Evolutionary conservation across 495 filamentous ascomycete genomes (phyloP), one percentile per base, ranked within the genome.

Genomic region (Neurospora terricola): DNA sequence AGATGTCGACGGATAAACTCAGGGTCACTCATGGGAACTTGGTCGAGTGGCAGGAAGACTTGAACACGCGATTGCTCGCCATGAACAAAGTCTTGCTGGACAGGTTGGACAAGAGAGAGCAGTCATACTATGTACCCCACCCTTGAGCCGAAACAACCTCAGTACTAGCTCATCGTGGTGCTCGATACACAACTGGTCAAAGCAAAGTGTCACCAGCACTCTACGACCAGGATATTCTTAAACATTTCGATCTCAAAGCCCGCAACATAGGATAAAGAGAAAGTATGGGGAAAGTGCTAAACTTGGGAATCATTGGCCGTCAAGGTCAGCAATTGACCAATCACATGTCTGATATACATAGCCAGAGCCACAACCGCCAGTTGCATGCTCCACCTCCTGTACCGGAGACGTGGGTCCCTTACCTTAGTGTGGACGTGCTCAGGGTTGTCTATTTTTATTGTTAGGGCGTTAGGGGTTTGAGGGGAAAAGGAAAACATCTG

Each of bases 41-140:
- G 69, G 34, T 54, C 10, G 45, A 74, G 45, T 71, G 73, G 75
- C 74, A 75, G 72, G 74, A 76, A 38, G 75, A 79, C 45, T 12
- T 76, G 71, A 73, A 30, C 12, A 78, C 70, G 36, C 37, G 73
- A 54, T 30, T 73, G 34, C 23, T 75, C 38, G 75, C 77, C 16
- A 76, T 79, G 73, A 76, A 78, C 42, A 40, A 21, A 36, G 75
- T 76, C 4, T 16, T 79, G 34, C 5, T 43, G 45, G 40, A 40
- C 30, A 73, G 73, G 72, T 7, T 73, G 38, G 71, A 54, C 27
- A 39, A 34, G 40, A 48, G 27, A 34, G 14, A 30, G 27, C 21
- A 34, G 48, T 54, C 11, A 54, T 54, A 9, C 54, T 30, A 1
- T 30, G 27, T 62, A 34, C 3, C 54, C 21, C 23, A 27, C 14